A percentile compares a stretch with the other conserved stretches of the same genome.
Conservation (phyloP, 2,329 filamentous ascomycete genomes). For the Talaromyces sp. region DNA sequence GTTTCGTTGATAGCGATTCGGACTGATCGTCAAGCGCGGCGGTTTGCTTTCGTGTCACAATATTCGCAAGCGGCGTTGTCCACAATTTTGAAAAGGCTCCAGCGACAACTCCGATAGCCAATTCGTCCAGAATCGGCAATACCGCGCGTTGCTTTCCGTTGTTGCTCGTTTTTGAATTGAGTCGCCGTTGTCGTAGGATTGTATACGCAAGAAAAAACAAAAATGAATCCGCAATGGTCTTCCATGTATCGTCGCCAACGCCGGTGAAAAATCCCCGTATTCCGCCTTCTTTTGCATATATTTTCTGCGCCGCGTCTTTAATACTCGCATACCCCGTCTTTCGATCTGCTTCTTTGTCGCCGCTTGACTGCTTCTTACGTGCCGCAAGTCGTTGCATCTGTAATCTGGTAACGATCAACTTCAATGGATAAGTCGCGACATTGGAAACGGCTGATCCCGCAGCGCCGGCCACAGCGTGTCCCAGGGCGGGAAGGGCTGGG, state of each 20-base stretch:
- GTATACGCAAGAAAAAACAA: slow-evolving; percentile 83
- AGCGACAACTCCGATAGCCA: slow-evolving; percentile 66
- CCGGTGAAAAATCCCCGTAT: slow-evolving; percentile 70
- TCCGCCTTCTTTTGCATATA: slow-evolving; percentile 71
- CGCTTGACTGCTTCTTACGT: slow-evolving; percentile 24
- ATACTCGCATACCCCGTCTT: slow-evolving; percentile 66
- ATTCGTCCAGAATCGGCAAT: slow-evolving; percentile 66
- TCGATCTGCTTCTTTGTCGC: slow-evolving; percentile 37
- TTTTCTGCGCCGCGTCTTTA: slow-evolving; percentile 66
- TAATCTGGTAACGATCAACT: slow-evolving; percentile 75
- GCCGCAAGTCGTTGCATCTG: slow-evolving; percentile 69
- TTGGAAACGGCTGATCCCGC: slow-evolving; percentile 76
- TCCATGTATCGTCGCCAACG: slow-evolving; percentile 61
- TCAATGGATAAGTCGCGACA: slow-evolving; percentile 73
- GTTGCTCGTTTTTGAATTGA: slow-evolving; percentile 33
- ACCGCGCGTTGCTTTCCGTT: slow-evolving; percentile 28
- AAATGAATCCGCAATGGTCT: slow-evolving; percentile 71
- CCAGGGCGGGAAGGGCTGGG: slow-evolving; percentile 65
- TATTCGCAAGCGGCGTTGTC: slow-evolving; percentile 76
- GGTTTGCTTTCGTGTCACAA: slow-evolving; percentile 79
- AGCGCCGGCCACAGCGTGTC: slow-evolving; percentile 78
- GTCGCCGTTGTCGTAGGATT: slow-evolving; percentile 47
- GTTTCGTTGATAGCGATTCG: slow-evolving; percentile 43
- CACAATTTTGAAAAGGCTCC: slow-evolving; percentile 72
- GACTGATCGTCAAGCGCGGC: slow-evolving; percentile 41